Conservation (phyloP, 305 asterid species). For the Fraxinus velutina region DNA sequence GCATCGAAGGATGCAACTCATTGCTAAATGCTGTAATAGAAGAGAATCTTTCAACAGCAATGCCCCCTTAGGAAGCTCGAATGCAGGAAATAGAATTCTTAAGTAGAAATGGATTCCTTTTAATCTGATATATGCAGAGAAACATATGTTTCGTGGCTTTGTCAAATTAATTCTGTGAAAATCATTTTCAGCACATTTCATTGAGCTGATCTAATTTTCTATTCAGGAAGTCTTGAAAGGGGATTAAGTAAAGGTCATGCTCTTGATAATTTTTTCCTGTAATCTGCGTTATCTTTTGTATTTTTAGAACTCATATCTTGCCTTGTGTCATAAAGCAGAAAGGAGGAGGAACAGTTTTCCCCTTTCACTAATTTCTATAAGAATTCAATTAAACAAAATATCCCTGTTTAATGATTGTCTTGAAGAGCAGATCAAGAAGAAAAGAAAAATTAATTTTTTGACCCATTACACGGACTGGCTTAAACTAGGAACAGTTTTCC, state of each 20-base stretch:
- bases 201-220: background rate
- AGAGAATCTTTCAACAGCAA: background rate
- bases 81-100: background rate
- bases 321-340: background rate
- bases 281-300: background rate
- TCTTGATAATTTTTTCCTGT: background rate
- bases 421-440: slow-evolving; percentile 12
- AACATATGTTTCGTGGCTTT: background rate
- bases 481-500: background rate
- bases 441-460: background rate
- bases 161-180: background rate
- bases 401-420: background rate
- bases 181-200: background rate
- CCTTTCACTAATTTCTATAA: background rate
- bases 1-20: background rate
- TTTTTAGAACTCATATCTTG: background rate
- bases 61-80: background rate
- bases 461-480: slow-evolving; percentile 2
- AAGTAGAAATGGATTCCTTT: background rate
- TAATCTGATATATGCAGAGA: background rate
- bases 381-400: background rate
- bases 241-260: background rate
- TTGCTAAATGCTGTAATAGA: background rate
- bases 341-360: background rate
- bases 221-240: background rate